These are phyloP conservation scores for Akebia trifoliata DNA, from an alignment of 164 flowering plant genomes.

Conservation along the genomic window DNA sequence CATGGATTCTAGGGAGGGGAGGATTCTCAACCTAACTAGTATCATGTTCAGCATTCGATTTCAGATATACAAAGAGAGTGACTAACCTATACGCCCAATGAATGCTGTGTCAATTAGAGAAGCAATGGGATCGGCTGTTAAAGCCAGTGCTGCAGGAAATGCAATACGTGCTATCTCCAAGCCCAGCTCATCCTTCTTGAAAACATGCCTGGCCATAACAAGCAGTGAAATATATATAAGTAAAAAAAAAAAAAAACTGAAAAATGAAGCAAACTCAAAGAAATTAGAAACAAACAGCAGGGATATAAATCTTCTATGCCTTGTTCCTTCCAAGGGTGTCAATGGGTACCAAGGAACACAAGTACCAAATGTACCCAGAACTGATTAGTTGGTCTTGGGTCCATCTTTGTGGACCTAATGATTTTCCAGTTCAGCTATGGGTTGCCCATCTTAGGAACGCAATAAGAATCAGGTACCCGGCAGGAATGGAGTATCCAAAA, in stretches of 20 bases:
- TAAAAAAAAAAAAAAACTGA: neutral
- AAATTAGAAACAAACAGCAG: no score
- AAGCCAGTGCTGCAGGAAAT: conserved; percentile 78
- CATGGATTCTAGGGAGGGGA: neutral
- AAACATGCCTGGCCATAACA: conserved; percentile 34
- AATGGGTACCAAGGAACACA: no score
- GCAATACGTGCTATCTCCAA: conserved; percentile 65
- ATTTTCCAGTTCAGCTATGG: no score
- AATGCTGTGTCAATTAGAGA: conserved; percentile 85
- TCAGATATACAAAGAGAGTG: neutral
- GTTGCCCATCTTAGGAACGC: no score
- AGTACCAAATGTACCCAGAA: no score
- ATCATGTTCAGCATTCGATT: neutral
- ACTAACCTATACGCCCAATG: conserved; percentile 70
- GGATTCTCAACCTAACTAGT: neutral
- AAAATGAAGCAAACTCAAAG: neutral
- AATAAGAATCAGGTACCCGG: no score
- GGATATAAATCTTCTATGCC: no score
- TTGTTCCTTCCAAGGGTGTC: no score
- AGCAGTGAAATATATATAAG: neutral
- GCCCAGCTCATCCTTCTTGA: conserved; percentile 65
- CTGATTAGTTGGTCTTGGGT: no score
- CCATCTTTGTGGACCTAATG: no score
- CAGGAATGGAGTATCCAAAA: no score
- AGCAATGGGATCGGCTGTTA: conserved; percentile 84